These are phyloP conservation scores for Gentiana dahurica DNA, from an alignment of 257 asterid genomes.

Conservation along the genomic window DNA sequence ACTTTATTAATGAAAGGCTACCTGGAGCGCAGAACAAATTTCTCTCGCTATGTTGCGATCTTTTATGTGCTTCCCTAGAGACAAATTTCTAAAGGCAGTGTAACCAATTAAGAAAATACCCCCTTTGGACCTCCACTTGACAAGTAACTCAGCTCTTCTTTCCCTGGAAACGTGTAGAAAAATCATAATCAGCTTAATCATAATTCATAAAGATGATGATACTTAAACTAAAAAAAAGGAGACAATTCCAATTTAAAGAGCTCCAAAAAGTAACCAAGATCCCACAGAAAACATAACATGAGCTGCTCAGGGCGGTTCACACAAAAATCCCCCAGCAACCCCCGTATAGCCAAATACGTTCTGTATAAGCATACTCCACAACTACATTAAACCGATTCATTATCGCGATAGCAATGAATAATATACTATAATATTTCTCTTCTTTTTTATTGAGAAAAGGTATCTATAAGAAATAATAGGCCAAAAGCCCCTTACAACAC, in stretches of 20 bases:
- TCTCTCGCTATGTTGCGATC: constrained; percentile 78
- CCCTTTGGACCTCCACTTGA: constrained; percentile 84
- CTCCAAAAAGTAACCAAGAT: not conserved
- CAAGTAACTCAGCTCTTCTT: constrained; percentile 59
- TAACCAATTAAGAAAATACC: constrained; percentile 90
- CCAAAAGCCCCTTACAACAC: too few species aligned
- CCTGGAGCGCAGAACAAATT: constrained; percentile 78
- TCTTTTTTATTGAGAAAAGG: too few species aligned
- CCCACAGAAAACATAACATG: not conserved
- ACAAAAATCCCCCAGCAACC: too few species aligned
- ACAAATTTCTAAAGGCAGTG: constrained; percentile 74
- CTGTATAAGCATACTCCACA: too few species aligned
- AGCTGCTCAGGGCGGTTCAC: too few species aligned
- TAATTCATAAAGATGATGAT: constrained; percentile 3
- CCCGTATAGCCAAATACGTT: too few species aligned
- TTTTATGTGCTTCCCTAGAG: constrained; percentile 81
- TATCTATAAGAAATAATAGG: too few species aligned
- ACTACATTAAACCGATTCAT: too few species aligned
- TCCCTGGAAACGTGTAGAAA: constrained; percentile 42
- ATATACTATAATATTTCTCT: too few species aligned
- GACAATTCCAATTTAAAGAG: not conserved
- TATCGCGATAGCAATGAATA: too few species aligned
- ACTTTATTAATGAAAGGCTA: constrained; percentile 13
- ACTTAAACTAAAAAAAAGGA: not conserved
- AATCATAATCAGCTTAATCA: constrained; percentile 8